Conservation (phyloP, 2,329 filamentous ascomycete genomes). For the Beauveria sp. region DNA sequence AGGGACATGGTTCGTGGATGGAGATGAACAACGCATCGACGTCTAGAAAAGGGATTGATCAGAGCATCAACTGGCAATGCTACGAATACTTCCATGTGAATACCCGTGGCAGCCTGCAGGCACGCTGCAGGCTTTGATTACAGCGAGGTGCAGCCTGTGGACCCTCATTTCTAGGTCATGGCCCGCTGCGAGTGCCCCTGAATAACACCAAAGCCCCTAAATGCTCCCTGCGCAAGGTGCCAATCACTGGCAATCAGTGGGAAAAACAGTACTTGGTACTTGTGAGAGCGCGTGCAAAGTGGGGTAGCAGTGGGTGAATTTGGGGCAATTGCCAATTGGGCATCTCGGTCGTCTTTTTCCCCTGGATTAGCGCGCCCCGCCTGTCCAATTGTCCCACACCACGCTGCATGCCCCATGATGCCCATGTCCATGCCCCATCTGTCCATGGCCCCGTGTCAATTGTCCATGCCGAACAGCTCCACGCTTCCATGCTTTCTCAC, state of each 20-base stretch:
- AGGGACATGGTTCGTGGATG: not conserved
- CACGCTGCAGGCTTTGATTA: too few species aligned
- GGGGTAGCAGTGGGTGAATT: too few species aligned
- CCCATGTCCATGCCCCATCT: not conserved
- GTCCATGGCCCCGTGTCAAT: not conserved
- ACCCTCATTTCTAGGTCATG: too few species aligned
- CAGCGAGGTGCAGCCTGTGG: too few species aligned
- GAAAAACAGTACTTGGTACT: too few species aligned
- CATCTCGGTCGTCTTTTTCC: not conserved
- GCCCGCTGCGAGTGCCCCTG: too few species aligned
- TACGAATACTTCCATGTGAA: too few species aligned
- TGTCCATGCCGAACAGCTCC: not conserved
- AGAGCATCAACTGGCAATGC: not conserved
- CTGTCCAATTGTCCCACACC: not conserved
- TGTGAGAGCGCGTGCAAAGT: not conserved
- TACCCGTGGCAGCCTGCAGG: too few species aligned
- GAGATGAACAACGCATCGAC: not conserved
- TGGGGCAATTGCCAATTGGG: not conserved
- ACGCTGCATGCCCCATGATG: too few species aligned
- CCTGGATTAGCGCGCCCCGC: slow-evolving; percentile 7
- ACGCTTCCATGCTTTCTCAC: not conserved
- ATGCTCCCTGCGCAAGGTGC: too few species aligned
- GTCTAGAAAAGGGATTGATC: slow-evolving; percentile 5
- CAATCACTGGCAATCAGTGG: too few species aligned
- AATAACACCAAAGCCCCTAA: too few species aligned